Conservation (phyloP, 2,329 filamentous ascomycete genomes). For the Fusarium graminum region DNA sequence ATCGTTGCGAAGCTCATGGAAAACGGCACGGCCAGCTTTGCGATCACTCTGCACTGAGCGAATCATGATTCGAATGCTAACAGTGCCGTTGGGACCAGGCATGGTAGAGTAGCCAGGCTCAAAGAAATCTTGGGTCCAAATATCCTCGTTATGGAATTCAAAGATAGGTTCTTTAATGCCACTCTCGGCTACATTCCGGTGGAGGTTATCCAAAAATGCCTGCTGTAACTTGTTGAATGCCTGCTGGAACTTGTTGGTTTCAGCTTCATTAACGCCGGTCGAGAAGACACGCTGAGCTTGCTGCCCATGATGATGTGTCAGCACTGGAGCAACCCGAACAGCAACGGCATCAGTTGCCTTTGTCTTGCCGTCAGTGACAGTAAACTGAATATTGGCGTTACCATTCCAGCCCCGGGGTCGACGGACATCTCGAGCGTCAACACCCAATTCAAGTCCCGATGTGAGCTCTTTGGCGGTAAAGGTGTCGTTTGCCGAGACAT, state of each 20-base stretch:
- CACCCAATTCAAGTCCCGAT: conserved; percentile 51
- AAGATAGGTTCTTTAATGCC: conserved; percentile 29
- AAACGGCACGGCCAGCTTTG: conserved; percentile 50
- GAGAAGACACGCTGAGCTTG: conserved; percentile 44
- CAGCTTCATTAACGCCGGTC: neutral
- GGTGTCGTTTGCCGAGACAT: conserved; percentile 41
- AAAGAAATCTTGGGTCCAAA: conserved; percentile 57
- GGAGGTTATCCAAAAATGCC: conserved; percentile 13
- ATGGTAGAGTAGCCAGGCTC: conserved; percentile 57
- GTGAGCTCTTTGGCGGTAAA: conserved; percentile 50
- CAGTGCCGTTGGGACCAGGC: conserved; percentile 53
- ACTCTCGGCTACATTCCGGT: conserved; percentile 7
- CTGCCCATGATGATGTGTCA: conserved; percentile 56
- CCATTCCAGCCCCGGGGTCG: conserved; percentile 48
- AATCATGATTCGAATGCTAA: conserved; percentile 52
- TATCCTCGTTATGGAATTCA: conserved; percentile 23
- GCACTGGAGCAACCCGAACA: conserved; percentile 53
- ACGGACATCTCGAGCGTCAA: conserved; percentile 53
- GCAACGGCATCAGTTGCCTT: conserved; percentile 47
- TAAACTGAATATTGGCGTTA: conserved; percentile 48
- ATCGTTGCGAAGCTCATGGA: conserved; percentile 48
- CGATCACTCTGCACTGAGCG: conserved; percentile 49
- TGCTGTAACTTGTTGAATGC: neutral
- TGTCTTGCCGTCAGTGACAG: conserved; percentile 44
- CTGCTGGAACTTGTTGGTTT: neutral